A percentile compares a stretch with the other conserved stretches of the same genome.
Evolutionary conservation across 2,329 filamentous ascomycete genomes (phyloP).

Genomic region (Pseudogymnoascus sp.): DNA sequence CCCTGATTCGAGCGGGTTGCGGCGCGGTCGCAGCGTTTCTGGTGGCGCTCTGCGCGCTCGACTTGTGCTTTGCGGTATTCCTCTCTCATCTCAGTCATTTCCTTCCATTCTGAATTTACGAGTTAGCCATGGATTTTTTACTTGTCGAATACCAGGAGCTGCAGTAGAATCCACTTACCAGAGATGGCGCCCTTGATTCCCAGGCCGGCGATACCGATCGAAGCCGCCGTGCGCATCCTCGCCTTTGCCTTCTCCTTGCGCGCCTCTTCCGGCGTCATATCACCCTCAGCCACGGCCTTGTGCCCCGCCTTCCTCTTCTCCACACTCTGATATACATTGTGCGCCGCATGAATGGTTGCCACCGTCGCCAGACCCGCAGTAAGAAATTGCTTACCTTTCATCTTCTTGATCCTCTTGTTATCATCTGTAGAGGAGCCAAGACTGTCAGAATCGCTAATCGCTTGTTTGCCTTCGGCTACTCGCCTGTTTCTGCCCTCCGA

Average conservation of each 20-base stretch:
- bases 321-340: conserved; percentile 55
- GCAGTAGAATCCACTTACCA: not conserved
- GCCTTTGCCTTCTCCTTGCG: conserved; percentile 55
- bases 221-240: conserved; percentile 56
- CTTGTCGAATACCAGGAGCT: not conserved
- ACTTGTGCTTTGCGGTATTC: conserved; percentile 46
- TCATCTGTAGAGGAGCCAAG: conserved; percentile 53
- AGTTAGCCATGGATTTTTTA: not conserved
- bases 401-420: conserved; percentile 53
- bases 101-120: conserved; percentile 51
- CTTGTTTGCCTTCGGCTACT: conserved; percentile 24
- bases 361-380: conserved; percentile 59
- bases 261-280: conserved; percentile 55
- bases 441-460: conserved; percentile 35
- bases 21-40: conserved; percentile 36
- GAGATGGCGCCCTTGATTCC: conserved; percentile 57
- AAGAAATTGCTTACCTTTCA: conserved; percentile 57
- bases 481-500: conserved; percentile 21
- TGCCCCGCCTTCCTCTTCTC: conserved; percentile 54
- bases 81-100: conserved; percentile 54
- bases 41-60: conserved; percentile 36
- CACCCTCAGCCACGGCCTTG: conserved; percentile 51
- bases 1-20: conserved; percentile 22
- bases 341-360: conserved; percentile 61
- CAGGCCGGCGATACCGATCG: conserved; percentile 56